These are phyloP conservation scores for Diaporthe sp. DNA, from an alignment of 2,329 filamentous ascomycete species.

Conservation along the genomic window DNA sequence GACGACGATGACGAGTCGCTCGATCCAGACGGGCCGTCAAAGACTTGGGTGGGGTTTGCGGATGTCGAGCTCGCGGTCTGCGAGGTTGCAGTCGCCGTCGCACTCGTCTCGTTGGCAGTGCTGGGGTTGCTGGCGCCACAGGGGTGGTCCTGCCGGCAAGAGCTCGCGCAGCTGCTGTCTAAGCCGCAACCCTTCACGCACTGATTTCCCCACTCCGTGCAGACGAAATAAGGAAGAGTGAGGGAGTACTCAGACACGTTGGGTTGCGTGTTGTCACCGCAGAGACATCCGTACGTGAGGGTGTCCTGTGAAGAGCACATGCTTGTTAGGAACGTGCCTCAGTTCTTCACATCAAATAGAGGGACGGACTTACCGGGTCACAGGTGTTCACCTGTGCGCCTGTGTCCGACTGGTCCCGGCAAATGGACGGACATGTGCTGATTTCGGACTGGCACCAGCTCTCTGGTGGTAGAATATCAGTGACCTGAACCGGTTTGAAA, in stretches of 20 bases:
- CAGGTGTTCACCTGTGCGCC: conserved; percentile 75
- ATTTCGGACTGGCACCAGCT: conserved; percentile 76
- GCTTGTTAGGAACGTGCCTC: neutral
- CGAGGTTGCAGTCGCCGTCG: conserved; percentile 24
- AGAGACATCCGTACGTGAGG: conserved; percentile 81
- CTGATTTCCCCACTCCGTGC: conserved; percentile 78
- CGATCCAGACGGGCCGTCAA: conserved; percentile 49
- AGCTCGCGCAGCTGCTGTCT: conserved; percentile 70
- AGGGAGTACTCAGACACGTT: conserved; percentile 84
- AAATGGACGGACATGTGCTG: conserved; percentile 79
- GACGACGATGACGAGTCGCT: conserved; percentile 14
- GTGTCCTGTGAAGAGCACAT: conserved; percentile 57
- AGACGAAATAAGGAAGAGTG: conserved; percentile 84
- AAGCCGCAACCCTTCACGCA: conserved; percentile 72
- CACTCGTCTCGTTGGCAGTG: conserved; percentile 67
- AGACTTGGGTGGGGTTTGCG: conserved; percentile 54
- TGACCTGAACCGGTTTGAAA: conserved; percentile 37
- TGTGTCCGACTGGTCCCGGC: conserved; percentile 69
- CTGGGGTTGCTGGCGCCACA: conserved; percentile 79
- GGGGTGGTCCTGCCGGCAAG: conserved; percentile 76
- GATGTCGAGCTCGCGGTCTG: conserved; percentile 42
- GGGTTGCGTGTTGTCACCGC: conserved; percentile 74
- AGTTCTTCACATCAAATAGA: neutral
- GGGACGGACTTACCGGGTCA: conserved; percentile 67
- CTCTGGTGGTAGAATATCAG: conserved; percentile 53